Evolutionary conservation across 2,329 filamentous ascomycete genomes (phyloP).

Genomic region (Pezizomycotina sp.): DNA sequence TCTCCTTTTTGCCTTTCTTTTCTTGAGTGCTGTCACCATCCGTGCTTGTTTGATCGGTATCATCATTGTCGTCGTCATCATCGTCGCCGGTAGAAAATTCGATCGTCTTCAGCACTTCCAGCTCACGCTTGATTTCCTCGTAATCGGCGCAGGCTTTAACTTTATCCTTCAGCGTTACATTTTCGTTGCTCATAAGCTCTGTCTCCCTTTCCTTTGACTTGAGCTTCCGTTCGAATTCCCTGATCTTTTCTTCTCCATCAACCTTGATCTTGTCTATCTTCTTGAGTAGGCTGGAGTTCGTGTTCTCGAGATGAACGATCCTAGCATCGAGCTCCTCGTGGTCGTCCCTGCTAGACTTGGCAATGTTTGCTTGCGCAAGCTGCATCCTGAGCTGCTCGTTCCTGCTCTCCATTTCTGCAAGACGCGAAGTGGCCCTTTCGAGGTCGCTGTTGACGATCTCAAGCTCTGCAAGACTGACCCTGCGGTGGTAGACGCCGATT

Average conservation of each 20-base stretch:
- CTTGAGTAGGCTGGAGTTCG: conserved; percentile 80
- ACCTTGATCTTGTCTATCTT: conserved; percentile 71
- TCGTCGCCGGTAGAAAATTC: conserved; percentile 88
- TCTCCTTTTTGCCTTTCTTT: conserved; percentile 52
- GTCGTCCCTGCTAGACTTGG: conserved; percentile 36
- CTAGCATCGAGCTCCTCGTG: conserved; percentile 74
- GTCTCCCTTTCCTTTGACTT: conserved; percentile 67
- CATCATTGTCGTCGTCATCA: conserved; percentile 38
- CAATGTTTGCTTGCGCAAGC: conserved; percentile 66
- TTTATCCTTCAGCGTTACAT: conserved; percentile 62
- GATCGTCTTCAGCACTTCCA: conserved; percentile 93
- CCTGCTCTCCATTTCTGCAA: conserved; percentile 80
- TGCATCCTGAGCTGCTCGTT: conserved; percentile 89
- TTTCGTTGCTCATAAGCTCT: conserved; percentile 57
- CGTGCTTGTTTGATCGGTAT: conserved; percentile 14
- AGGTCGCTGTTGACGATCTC: conserved; percentile 86
- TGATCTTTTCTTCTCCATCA: conserved; percentile 66
- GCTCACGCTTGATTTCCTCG: conserved; percentile 85
- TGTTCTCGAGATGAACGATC: conserved; percentile 74
- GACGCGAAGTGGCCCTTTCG: conserved; percentile 67
- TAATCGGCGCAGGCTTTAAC: conserved; percentile 86
- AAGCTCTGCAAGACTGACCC: conserved; percentile 48
- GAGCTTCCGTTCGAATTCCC: conserved; percentile 57
- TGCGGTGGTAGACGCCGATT: conserved; percentile 54
- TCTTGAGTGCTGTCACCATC: conserved; percentile 20